Conservation (phyloP, 2,329 filamentous ascomycete genomes). For the Hypoxylon rubiginosum region DNA sequence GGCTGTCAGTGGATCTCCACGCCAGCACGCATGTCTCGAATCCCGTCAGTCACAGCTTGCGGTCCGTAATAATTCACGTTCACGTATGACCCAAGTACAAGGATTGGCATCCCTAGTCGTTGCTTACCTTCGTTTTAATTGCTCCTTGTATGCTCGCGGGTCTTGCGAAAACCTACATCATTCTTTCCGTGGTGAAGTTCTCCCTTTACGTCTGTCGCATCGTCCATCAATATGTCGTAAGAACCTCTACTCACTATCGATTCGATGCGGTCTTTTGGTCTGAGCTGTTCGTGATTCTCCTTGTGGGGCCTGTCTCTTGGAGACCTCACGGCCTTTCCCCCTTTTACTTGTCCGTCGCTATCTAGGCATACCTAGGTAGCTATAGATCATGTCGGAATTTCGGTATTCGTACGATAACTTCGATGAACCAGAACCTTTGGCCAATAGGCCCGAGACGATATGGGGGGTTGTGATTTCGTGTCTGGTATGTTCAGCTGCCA, state of each 20-base stretch:
- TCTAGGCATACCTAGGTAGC: no score
- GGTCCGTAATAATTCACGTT: conserved; percentile 27
- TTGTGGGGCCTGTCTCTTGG: conserved; percentile 14
- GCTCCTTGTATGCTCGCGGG: neutral
- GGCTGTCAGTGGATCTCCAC: conserved; percentile 27
- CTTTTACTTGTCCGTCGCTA: neutral
- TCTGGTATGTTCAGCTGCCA: conserved; percentile 39
- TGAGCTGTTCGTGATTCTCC: conserved; percentile 15
- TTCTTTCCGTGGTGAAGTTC: conserved; percentile 1
- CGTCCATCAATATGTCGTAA: conserved; percentile 6
- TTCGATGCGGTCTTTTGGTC: conserved; percentile 16
- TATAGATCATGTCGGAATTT: conserved; percentile 47
- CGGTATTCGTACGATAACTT: conserved; percentile 44
- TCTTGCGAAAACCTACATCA: neutral
- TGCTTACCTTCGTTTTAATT: conserved; percentile 9
- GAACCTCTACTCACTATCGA: neutral
- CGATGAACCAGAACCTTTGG: conserved; percentile 48
- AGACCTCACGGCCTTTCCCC: conserved; percentile 6
- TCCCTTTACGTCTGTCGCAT: conserved; percentile 4
- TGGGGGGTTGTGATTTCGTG: conserved; percentile 50
- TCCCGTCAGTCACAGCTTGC: conserved; percentile 33
- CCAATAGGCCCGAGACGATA: conserved; percentile 49
- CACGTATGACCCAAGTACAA: conserved; percentile 14
- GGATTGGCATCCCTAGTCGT: conserved; percentile 24
- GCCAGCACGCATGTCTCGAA: conserved; percentile 30